Conservation (phyloP, 768 basidiomycete genomes). For the Cytidiella melzeri region DNA sequence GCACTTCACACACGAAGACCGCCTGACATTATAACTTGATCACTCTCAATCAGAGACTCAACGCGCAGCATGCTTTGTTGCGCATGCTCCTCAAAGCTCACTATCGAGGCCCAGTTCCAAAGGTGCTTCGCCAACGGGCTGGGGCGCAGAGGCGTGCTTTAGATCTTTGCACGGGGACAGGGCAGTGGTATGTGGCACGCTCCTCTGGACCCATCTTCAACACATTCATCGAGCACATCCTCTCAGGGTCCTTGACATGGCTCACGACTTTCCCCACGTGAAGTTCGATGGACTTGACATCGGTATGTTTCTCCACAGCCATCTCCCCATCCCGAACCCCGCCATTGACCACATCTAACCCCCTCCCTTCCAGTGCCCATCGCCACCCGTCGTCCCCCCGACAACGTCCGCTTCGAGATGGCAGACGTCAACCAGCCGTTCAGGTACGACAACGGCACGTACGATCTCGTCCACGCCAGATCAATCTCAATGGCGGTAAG, state of each 20-base stretch:
- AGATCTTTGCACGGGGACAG: slow-evolving; percentile 75
- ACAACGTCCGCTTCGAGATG: slow-evolving; percentile 62
- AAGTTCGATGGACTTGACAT: slow-evolving; percentile 70
- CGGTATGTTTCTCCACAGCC: slow-evolving; percentile 40
- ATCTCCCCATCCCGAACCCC: not conserved
- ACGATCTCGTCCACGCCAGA: slow-evolving; percentile 68
- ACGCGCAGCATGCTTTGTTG: slow-evolving; percentile 43
- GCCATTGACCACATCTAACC: not conserved
- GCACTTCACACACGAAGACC: not conserved
- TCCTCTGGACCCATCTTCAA: slow-evolving; percentile 13
- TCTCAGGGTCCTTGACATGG: slow-evolving; percentile 72
- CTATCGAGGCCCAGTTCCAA: slow-evolving; percentile 54
- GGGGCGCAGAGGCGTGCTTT: slow-evolving; percentile 45
- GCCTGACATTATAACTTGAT: too few species aligned
- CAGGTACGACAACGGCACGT: slow-evolving; percentile 45
- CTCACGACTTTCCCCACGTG: slow-evolving; percentile 54
- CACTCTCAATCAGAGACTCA: slow-evolving; percentile 51
- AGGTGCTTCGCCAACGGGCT: slow-evolving; percentile 34
- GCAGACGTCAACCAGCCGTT: slow-evolving; percentile 50
- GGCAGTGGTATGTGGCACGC: slow-evolving; percentile 50
- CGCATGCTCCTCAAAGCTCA: slow-evolving; percentile 46
- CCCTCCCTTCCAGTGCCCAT: slow-evolving; percentile 51
- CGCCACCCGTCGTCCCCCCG: slow-evolving; percentile 52
- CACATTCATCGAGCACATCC: slow-evolving; percentile 1
- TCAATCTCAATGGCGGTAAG: slow-evolving; percentile 54